These are phyloP conservation scores for Chlorella variabilis DNA, from an alignment of 163 green algal genomes.

Conservation along the genomic window DNA sequence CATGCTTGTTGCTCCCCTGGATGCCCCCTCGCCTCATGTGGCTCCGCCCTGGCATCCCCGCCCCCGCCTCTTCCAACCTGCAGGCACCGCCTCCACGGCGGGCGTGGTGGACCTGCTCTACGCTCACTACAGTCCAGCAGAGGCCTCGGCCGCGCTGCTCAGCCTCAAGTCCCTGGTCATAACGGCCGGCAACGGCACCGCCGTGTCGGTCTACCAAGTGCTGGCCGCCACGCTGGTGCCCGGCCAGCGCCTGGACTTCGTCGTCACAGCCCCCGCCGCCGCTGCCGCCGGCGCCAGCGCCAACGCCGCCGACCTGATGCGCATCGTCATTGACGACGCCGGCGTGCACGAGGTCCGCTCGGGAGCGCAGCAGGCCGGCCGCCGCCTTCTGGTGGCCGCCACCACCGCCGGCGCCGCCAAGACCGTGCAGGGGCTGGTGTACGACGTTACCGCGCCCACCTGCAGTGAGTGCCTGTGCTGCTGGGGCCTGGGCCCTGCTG, in stretches of 20 bases:
- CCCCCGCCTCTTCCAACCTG: background rate
- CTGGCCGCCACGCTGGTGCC: background rate
- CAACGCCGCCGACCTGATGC: background rate
- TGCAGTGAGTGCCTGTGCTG: background rate
- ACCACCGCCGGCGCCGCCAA: no score
- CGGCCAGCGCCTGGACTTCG: background rate
- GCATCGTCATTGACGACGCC: background rate
- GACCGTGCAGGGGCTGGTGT: background rate
- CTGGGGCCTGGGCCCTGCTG: background rate
- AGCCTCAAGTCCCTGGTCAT: background rate
- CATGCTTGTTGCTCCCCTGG: no score
- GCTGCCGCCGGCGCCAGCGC: background rate
- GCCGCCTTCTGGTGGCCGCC: slow-evolving; percentile 2
- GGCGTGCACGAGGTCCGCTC: slow-evolving; percentile 14
- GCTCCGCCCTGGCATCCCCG: background rate
- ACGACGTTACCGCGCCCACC: background rate
- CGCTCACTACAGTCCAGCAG: background rate
- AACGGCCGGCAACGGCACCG: background rate
- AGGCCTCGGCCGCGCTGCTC: background rate
- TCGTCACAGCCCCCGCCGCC: slow-evolving; percentile 4
- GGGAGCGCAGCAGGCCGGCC: no score
- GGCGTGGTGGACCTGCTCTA: background rate
- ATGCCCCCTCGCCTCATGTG: background rate
- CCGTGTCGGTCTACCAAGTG: background rate
- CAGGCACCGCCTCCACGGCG: background rate